phyloP scores from a whole-genome alignment of 768 basidiomycete genomes.

The Tylopilus cervinicoccineus region DNA sequence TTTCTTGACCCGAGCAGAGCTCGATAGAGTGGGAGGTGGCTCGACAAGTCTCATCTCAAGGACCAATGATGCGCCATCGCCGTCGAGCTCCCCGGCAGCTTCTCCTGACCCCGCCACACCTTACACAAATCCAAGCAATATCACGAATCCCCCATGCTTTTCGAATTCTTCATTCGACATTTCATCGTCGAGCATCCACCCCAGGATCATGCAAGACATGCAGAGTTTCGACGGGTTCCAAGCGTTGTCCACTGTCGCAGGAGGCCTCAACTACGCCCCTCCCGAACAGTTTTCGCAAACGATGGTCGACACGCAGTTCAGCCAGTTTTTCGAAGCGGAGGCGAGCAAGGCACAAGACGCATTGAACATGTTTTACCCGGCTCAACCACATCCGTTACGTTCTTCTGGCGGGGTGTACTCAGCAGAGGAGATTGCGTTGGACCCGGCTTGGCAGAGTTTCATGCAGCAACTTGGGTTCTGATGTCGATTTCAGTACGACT shows the following conservation, averaged over 20 bases:
- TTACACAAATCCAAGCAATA: conserved; percentile 6
- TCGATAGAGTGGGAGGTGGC: conserved; percentile 51
- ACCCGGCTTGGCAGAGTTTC: conserved; percentile 64
- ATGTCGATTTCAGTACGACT: too few relatives aligned
- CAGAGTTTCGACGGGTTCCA: conserved; percentile 38
- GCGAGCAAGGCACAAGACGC: conserved; percentile 7
- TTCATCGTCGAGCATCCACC: conserved; percentile 19
- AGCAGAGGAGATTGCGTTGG: conserved; percentile 37
- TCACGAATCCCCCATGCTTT: background rate
- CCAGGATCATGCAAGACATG: conserved; percentile 50
- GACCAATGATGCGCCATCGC: background rate
- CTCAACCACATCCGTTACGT: conserved; percentile 10
- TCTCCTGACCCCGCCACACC: conserved; percentile 13
- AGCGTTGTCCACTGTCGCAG: conserved; percentile 12
- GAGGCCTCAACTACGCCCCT: conserved; percentile 29
- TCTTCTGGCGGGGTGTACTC: conserved; percentile 2
- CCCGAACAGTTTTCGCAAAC: conserved; percentile 24
- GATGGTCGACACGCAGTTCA: conserved; percentile 31
- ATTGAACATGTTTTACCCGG: conserved; percentile 16
- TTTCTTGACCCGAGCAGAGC: conserved; percentile 40
- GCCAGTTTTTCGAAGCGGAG: conserved; percentile 16
- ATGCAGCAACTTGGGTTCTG: conserved; percentile 63
- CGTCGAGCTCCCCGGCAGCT: conserved; percentile 6
- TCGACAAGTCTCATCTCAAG: conserved; percentile 43
- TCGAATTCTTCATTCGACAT: conserved; percentile 7